phyloP scores from a whole-genome alignment of 345 rosid genomes.

The Clausena lansium region DNA sequence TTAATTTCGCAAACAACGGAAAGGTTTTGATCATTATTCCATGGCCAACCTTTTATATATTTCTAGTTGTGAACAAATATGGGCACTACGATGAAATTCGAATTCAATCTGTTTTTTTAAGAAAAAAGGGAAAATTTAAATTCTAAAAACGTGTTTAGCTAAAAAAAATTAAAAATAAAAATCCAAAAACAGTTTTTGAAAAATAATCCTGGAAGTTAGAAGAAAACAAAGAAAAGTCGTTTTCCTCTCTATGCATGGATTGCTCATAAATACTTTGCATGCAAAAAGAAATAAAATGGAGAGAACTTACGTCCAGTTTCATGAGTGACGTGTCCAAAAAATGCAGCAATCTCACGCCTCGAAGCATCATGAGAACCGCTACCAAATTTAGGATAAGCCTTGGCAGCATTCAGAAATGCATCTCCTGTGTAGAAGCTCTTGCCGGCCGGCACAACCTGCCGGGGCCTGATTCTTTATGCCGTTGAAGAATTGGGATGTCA shows the following conservation, averaged over 20 bases:
- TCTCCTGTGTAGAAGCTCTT: conserved; percentile 43
- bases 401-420: conserved; percentile 19
- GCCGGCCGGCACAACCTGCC: conserved; percentile 38
- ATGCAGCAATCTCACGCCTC: conserved; percentile 47
- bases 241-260: too few species aligned
- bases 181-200: too few species aligned
- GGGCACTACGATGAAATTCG: too few species aligned
- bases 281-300: neutral
- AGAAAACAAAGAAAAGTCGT: neutral
- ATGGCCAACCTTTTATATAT: too few species aligned
- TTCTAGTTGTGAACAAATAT: too few species aligned
- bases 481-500: conserved; percentile 42
- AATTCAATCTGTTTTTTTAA: too few species aligned
- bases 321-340: conserved; percentile 52
- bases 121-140: too few species aligned
- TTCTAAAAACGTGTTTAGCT: too few species aligned
- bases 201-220: too few species aligned
- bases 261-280: neutral
- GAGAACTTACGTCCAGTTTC: conserved; percentile 47
- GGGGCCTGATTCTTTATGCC: conserved; percentile 34
- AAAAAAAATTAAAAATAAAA: too few species aligned
- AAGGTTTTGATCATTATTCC: too few species aligned
- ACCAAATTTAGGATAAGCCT: conserved; percentile 15
- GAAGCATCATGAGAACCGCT: conserved; percentile 24
- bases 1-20: too few species aligned